phyloP scores from a whole-genome alignment of 768 basidiomycete genomes.

The Amyloporia xantha region DNA sequence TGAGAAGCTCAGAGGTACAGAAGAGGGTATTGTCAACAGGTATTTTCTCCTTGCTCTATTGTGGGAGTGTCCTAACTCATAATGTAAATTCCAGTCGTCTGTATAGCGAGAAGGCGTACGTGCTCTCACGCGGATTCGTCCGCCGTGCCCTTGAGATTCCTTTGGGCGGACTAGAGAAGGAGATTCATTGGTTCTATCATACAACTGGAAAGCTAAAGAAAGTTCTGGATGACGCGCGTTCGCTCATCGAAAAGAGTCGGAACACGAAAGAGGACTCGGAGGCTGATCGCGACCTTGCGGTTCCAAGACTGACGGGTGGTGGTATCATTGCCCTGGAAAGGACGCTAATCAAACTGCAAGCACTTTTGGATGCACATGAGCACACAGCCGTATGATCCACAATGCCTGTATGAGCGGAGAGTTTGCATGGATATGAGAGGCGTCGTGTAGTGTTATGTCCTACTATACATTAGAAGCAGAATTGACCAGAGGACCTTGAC shows the following conservation, averaged over 20 bases:
- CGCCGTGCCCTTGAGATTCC: slow-evolving; percentile 84
- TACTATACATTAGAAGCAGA: too few species aligned
- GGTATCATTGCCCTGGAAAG: slow-evolving; percentile 74
- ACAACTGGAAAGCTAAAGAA: slow-evolving; percentile 56
- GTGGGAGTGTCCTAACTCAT: slow-evolving; percentile 3
- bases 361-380: slow-evolving; percentile 24
- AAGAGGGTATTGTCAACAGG: slow-evolving; percentile 87
- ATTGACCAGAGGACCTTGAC: too few species aligned
- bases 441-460: too few species aligned
- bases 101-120: slow-evolving; percentile 91
- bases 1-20: slow-evolving; percentile 85
- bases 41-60: slow-evolving; percentile 20
- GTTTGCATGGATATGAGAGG: too few species aligned
- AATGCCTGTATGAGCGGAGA: too few species aligned
- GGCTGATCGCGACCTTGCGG: slow-evolving; percentile 40
- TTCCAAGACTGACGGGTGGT: slow-evolving; percentile 74
- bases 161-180: slow-evolving; percentile 59
- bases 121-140: slow-evolving; percentile 84
- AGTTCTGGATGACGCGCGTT: slow-evolving; percentile 55
- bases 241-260: slow-evolving; percentile 65
- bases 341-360: slow-evolving; percentile 62
- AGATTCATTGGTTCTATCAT: slow-evolving; percentile 72
- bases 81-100: slow-evolving; percentile 50
- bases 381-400: too few species aligned
- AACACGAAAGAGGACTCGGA: slow-evolving; percentile 26